Evolutionary conservation across 345 rosid species (phyloP), one percentile per base, ranked within the genome.

Genomic region (Acer yangbiense): DNA sequence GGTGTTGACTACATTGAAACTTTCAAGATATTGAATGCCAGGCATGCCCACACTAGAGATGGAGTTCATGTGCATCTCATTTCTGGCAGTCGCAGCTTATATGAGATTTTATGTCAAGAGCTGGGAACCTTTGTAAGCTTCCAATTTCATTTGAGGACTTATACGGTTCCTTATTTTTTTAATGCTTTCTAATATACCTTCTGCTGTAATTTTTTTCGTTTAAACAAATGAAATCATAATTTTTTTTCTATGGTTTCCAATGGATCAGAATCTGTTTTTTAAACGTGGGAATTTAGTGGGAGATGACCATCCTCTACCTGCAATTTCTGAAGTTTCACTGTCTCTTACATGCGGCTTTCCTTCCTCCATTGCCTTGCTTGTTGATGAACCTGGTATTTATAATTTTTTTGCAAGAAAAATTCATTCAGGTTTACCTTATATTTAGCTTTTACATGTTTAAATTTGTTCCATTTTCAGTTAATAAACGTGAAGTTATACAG

Each of bases 331-430:
- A 86, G 90, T 82, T 81, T 77, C 82, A 65, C 68, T 93, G 79
- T 79, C 84, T 74, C 83, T 93, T 73, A 82, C 79, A 27, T 93
- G 98, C 87, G 82, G 88, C 78, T 76, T 92, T 78, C 98, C 98
- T 68, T 86, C 92, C 77, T 87, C 93, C 39, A 76, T 95, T 85
- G 91, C 84, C 11, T 80, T 93, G 72, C 78, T 95, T 20, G 94
- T 89, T 82, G 98, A 95, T 86, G 95, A 95, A 80, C 94, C 92
- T 81, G 98, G 98, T 95, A 90, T 73, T 72, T 63, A 27, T 78
- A 14, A 83, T 13, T 48, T 9, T 46, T 55, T 14, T 12, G 57
- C 6, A 17, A 55, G 58, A n/a, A 41, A 23, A 55, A 27, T 43
- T 25, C 12, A 11, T 73, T 64, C 55, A 29, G 3, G 27, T 75